Evolutionary conservation across 2,329 filamentous ascomycete species (phyloP), one percentile per base, ranked within the genome.

Genomic region (Talaromyces sp.): DNA sequence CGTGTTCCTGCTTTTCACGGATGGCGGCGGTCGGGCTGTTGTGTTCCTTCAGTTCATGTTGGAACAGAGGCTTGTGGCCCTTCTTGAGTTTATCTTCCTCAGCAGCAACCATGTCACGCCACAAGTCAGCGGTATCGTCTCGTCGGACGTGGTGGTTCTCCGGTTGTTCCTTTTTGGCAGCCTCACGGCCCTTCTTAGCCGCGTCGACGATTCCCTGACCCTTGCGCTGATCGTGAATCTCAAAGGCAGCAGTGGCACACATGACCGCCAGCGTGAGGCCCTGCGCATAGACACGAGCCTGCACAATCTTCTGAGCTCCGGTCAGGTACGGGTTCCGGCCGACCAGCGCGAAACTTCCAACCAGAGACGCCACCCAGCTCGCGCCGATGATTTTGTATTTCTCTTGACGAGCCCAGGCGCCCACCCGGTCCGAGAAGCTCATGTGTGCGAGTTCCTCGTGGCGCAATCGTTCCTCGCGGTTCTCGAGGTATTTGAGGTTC

Each of bases 211-310:
- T 64, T 10, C 73, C 75, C 71, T 84, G 84, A 56, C 91, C 91
- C 72, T 85, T 85, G 73, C 87, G 88, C 67, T 89, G 89, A 76
- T 99, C 95, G 59, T 80, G 81, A 50, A 87, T 84, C 85, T 97
- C 93, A 69, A 97, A 89, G 10, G 87, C 89, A 54, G 94, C 92
- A 34, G 87, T 90, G 61, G 91, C 87, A 72, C 96, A 85, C 61
- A 97, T 82, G 57, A 96, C 91, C 65, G 89, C 90, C 54, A 97
- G 81, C 5, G 93, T 96, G 69, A 96, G 80, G 5, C 90, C 92
- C 81, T 97, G 93, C 3, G 93, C 93, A 78, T 96, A 96, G 66
- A 97, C 89, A 85, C 93, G 89, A 28, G 92, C 93, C 83, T 97
- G 93, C 16, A 97, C 93, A 27, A 97, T 80, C 83, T 96, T 96